phyloP scores from a whole-genome alignment of 306 rosid genomes.

The Malus sieversii region DNA sequence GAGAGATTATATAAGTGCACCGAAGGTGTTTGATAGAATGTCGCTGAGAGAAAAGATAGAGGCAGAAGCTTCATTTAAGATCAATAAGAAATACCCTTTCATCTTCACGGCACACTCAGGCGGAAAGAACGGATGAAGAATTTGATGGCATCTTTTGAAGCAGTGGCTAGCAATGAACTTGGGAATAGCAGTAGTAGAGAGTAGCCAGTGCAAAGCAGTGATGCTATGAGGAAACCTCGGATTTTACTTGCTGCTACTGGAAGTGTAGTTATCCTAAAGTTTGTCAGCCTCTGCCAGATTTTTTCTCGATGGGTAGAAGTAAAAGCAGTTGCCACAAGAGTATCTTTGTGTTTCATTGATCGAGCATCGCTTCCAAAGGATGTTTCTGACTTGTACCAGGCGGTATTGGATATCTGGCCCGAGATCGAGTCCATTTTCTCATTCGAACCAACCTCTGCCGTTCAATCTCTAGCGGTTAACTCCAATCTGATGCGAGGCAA shows the following conservation, averaged over 20 bases:
- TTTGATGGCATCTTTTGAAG: slow-evolving; percentile 11
- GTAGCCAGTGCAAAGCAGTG: slow-evolving; percentile 17
- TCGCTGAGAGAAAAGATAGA: background rate
- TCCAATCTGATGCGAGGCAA: no score
- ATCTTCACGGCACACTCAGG: background rate
- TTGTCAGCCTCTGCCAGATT: slow-evolving; percentile 39
- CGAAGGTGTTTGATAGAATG: background rate
- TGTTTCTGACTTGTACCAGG: background rate
- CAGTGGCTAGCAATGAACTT: slow-evolving; percentile 47
- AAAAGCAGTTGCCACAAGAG: slow-evolving; percentile 47
- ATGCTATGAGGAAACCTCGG: slow-evolving; percentile 49
- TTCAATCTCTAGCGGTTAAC: no score
- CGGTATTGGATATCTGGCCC: no score
- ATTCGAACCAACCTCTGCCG: no score
- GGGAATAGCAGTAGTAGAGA: slow-evolving; percentile 5
- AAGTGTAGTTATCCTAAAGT: slow-evolving; percentile 63
- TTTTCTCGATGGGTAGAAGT: slow-evolving; percentile 77
- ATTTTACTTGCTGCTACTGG: slow-evolving; percentile 80
- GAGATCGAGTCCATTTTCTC: no score
- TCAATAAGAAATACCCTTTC: background rate
- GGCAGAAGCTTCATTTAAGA: background rate
- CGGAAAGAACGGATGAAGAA: background rate
- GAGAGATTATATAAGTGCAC: background rate
- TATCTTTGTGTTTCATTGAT: slow-evolving; percentile 54
- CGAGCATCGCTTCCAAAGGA: slow-evolving; percentile 37